Conservation (phyloP, 768 basidiomycete genomes). For the Rhizopogon vesiculosus region DNA sequence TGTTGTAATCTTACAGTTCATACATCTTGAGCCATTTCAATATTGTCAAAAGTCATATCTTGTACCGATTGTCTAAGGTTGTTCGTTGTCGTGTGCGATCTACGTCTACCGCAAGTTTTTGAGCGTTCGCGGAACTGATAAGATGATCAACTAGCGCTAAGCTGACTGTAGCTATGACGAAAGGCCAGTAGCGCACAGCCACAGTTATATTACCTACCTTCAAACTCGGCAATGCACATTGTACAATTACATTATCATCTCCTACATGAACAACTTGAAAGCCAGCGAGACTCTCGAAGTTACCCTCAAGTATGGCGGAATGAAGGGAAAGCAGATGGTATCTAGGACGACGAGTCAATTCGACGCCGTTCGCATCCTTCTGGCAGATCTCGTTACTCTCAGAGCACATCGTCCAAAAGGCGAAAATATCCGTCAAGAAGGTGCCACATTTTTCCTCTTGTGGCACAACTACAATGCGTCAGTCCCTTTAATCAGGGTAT, state of each 20-base stretch:
- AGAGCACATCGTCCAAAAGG: constrained; percentile 25
- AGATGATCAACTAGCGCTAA: too few relatives aligned
- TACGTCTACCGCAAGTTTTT: too few relatives aligned
- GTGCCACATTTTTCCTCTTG: constrained; percentile 18
- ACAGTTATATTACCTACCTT: too few relatives aligned
- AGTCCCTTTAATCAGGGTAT: background rate
- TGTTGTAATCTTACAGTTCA: constrained; percentile 1
- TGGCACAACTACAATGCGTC: constrained; percentile 16
- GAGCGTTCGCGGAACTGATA: too few relatives aligned
- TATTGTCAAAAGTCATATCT: background rate
- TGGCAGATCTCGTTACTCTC: constrained; percentile 24
- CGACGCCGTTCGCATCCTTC: constrained; percentile 15
- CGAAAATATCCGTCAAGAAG: constrained; percentile 18
- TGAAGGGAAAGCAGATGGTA: constrained; percentile 12
- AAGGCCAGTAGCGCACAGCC: too few relatives aligned
- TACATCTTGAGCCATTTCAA: background rate
- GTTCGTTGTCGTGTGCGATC: too few relatives aligned
- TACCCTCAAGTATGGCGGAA: constrained; percentile 17
- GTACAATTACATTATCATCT: background rate
- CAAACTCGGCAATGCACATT: too few relatives aligned
- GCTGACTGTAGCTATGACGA: too few relatives aligned
- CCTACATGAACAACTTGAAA: background rate
- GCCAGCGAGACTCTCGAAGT: constrained; percentile 18
- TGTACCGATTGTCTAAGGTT: background rate
- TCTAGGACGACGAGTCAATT: constrained; percentile 7